Base-by-base conservation (phyloP, 2,329 filamentous ascomycete species). In the Chaetomium sp. region DNA sequence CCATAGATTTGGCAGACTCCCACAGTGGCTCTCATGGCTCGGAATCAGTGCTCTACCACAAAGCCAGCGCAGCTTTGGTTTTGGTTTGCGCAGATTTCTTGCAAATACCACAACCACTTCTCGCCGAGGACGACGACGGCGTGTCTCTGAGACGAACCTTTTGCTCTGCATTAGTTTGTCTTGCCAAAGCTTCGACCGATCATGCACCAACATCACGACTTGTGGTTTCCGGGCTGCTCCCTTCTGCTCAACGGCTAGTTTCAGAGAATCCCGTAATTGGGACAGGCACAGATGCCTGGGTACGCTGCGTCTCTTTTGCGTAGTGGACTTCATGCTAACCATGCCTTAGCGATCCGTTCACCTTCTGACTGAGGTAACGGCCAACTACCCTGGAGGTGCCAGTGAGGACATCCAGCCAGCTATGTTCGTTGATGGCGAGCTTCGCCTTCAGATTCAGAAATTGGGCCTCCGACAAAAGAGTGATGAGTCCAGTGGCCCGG, bases 1-100 rank as follows among this genome's bases (percentile, higher is more conserved):
- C 75, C 2, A 63, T 82, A 16, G 74, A 76, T 21, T 65, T 82
- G 13, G 65, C 65, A 9, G 56, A 63, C 42, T 38, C 64, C 12
- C 57, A 64, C 21, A 51, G 19, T 3, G 58, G n/a, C 21, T 5
- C 62, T 67, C 29, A 68, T 53, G 45, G 60, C 5, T 45, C 63
- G 10, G 68, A 70, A 10, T 58, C 33, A 23, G 63, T 68, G 0
- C 45, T 72, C 19, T 61, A 55, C 58, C 68, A 74, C 54, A 75
- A 75, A 64, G 66, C 71, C 67, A 72, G 65, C 71, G 73, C 64
- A 54, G 72, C 49, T 67, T 73, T 71, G 23, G 64, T 68, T 29
- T 58, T 72, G 21, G 63, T 73, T n/a, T 72, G 70, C 59, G 63
- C 69, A 21, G 64, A 70, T 10, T 54, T 71, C 8, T 62, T 71